Evolutionary conservation across 164 flowering plant genomes (phyloP).

Genomic region (Vitis labrusca): DNA sequence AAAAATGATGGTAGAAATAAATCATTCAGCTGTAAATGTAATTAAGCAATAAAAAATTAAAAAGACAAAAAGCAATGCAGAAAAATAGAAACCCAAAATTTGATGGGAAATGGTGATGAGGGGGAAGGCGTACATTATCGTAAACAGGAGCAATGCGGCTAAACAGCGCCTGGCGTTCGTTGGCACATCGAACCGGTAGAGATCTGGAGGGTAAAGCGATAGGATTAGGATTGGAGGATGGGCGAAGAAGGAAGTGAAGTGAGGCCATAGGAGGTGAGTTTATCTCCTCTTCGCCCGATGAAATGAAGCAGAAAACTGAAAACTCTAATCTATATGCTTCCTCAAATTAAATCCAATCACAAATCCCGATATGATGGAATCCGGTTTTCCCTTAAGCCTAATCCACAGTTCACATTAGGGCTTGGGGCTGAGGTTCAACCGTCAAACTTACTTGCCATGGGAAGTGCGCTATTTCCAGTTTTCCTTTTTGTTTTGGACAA

Average conservation of each 20-base stretch:
- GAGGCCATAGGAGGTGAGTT: conserved; percentile 18
- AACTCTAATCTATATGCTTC: too few relatives aligned
- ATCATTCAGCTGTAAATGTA: conserved; percentile 66
- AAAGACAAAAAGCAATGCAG: background rate
- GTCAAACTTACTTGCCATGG: too few relatives aligned
- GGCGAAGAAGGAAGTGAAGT: conserved; percentile 8
- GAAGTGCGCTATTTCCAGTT: too few relatives aligned
- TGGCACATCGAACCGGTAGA: conserved; percentile 34
- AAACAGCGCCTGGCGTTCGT: conserved; percentile 76
- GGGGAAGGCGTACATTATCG: conserved; percentile 53
- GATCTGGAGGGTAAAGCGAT: background rate
- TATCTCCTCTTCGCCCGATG: too few relatives aligned
- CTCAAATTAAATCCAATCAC: too few relatives aligned
- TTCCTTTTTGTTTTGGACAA: too few relatives aligned
- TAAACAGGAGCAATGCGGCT: conserved; percentile 88
- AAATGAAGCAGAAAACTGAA: too few relatives aligned
- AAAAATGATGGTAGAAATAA: conserved; percentile 24
- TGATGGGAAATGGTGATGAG: background rate
- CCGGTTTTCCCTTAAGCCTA: too few relatives aligned
- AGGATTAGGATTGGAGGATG: background rate
- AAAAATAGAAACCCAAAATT: background rate
- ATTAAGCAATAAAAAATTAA: background rate
- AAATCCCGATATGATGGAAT: too few relatives aligned
- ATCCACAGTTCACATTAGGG: too few relatives aligned
- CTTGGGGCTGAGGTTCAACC: too few relatives aligned